Evolutionary conservation across 495 filamentous ascomycete species (phyloP), one percentile per base, ranked within the genome.

Genomic region (Aspergillus leporis): DNA sequence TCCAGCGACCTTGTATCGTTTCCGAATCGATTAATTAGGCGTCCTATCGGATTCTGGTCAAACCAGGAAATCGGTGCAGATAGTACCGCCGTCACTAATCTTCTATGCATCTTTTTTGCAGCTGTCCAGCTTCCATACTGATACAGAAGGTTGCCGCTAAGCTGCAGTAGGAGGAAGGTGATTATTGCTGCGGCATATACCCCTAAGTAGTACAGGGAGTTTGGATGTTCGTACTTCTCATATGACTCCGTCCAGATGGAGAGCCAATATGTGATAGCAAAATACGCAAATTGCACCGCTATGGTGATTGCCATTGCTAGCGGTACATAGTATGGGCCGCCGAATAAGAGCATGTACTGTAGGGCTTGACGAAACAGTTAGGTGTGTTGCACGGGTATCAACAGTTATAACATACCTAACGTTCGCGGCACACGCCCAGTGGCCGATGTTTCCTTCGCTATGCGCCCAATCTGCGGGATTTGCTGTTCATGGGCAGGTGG

Each of bases 51-150:
- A 9, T 92, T 96, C 13, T 88, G 86, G 69, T 96, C 92, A 66
- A 96, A 96, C 78, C 95, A 96, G 64, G 89, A 87, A 69, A 95
- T 90, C 60, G 87, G 87, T 4, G 92, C 92, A 40, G 88, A 83
- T 10, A 87, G 83, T 16, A 96, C 80, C 3, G 87, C 76, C 34
- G 83, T 76, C 73, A 95, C 87, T 47, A 96, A 79, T 14, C 79
- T 75, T 53, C 81, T 73, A 67, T 96, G 92, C 43, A 82, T 70
- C 16, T 66, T 71, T 28, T 74, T 72, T 5, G 82, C 78, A 2
- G 82, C 82, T 32, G 69, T 61, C 82, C 81, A 70, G 50, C 67
- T 61, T 23, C 67, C 67, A 28, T 61, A 62, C 55, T 70, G 67
- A 43, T 66, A 70, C 9, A 70, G 53, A 1, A 70, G 49, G 21